phyloP scores from a whole-genome alignment of 306 rosid genomes.

The apple (Malus domestica) region ASM211411v1 NC_041800.1:7138001-7138500 shows the following conservation, averaged over 20 bases:
- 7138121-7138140: constrained; percentile 50
- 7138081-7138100: constrained; percentile 46
- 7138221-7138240: constrained; percentile 55
- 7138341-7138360: constrained; percentile 99
- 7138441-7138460: constrained; percentile 91
- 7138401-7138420: constrained; percentile 95
- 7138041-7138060: constrained; percentile 21
- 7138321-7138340: constrained; percentile 93
- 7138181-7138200: constrained; percentile 6
- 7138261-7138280: constrained; percentile 83
- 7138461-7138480: constrained; percentile 89
- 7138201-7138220: constrained; percentile 15
- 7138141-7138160: constrained; percentile 25
- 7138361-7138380: constrained; percentile 87
- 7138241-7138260: constrained; percentile 89
- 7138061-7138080: constrained; percentile 20
- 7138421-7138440: constrained; percentile 77
- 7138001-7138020: background rate
- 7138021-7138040: constrained; percentile 34
- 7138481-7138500: constrained; percentile 94
- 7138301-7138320: constrained; percentile 80
- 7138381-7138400: constrained; percentile 75
- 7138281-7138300: constrained; percentile 97
- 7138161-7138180: background rate
- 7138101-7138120: constrained; percentile 39